Evolutionary conservation across 2,329 filamentous ascomycete species (phyloP).

Genomic region (Xylariaceae sp.): DNA sequence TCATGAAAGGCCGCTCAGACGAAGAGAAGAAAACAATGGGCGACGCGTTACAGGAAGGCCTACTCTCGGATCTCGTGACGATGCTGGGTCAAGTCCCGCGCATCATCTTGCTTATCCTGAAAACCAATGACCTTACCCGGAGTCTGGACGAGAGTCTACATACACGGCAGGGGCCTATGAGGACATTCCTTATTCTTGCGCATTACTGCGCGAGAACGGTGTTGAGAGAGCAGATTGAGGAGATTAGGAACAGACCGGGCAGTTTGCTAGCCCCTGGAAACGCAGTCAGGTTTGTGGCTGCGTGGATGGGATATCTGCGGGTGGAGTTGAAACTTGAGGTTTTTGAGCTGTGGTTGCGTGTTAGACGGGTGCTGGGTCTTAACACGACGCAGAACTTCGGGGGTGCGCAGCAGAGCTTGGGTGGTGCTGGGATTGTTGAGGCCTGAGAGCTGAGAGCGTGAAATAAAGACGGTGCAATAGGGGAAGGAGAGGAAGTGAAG

Average conservation of each 20-base stretch:
- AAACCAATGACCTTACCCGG: constrained; percentile 94
- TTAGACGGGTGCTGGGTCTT: constrained; percentile 46
- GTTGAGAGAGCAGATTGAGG: constrained; percentile 60
- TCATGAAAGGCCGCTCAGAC: constrained; percentile 56
- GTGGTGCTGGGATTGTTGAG: neutral
- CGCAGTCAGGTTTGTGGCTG: constrained; percentile 48
- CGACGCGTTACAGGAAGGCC: constrained; percentile 76
- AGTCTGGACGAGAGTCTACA: constrained; percentile 89
- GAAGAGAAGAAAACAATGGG: constrained; percentile 86
- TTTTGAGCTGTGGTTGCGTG: constrained; percentile 58
- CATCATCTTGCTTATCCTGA: constrained; percentile 90
- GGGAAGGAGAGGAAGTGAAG: too few relatives aligned
- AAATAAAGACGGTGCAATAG: neutral
- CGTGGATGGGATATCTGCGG: constrained; percentile 55
- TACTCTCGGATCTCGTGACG: constrained; percentile 83
- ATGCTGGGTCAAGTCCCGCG: constrained; percentile 84
- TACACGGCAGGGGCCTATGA: constrained; percentile 63
- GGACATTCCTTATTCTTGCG: constrained; percentile 64
- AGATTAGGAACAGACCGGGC: constrained; percentile 45
- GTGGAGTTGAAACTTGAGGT: constrained; percentile 60
- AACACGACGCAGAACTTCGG: constrained; percentile 15
- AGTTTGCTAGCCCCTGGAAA: constrained; percentile 59
- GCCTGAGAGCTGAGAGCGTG: constrained; percentile 4
- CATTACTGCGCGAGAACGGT: constrained; percentile 65
- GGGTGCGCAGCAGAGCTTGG: too few relatives aligned